Base-by-base conservation (phyloP, 78 protist species). In the Emiliania huxleyi region DNA sequence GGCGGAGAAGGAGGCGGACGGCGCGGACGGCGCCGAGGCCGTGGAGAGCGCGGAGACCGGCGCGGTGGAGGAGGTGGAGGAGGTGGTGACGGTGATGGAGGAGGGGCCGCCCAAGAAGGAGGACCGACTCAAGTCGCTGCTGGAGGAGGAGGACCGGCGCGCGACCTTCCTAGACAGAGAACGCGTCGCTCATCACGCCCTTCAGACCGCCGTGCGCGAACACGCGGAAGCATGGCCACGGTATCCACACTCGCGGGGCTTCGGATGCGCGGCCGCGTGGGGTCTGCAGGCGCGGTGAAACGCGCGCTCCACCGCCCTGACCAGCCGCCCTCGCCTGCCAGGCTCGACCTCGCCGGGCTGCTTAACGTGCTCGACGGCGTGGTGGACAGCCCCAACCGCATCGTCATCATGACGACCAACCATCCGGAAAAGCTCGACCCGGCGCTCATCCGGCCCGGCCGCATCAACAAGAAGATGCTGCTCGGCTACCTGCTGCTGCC, bases 331-430 rank as follows among this genome's bases (percentile, higher is more conserved):
- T 18, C 3, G 2, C 11, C 23, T 45, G 87, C 37, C 79, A 43
- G 45, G 44, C 77, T 93, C 35, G 75, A 95, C 40, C 96, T 96
- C 46, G 48, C 95, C 11, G 97, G 96, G 1, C 91, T 96, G 38
- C 94, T 96, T 23, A 96, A 96, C 73, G 95, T 95, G 15, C 85
- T 96, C n/a, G 97, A 96, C 73, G 97, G 97, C 73, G 96, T 96
- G 37, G 97, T 91, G 23, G 89, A 81, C 25, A 22, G 95, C 0
- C 94, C 94, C 4, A 94, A 97, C 15, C 98, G 97, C 48, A 94
- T 95, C 87, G 49, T 96, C 33, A n/a, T 96, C 33, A 52, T 96
- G 95, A 92, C 95, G 49, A 94, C 95, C 90, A 94, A 94, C 71
- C 81, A 88, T 40, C 96, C 94, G 5, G 94, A 94, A 44, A 45